Evolutionary conservation across 352 stramenopile genomes (phyloP), one percentile per base, ranked within the genome.

Genomic region (Globisporangium middletonii): DNA sequence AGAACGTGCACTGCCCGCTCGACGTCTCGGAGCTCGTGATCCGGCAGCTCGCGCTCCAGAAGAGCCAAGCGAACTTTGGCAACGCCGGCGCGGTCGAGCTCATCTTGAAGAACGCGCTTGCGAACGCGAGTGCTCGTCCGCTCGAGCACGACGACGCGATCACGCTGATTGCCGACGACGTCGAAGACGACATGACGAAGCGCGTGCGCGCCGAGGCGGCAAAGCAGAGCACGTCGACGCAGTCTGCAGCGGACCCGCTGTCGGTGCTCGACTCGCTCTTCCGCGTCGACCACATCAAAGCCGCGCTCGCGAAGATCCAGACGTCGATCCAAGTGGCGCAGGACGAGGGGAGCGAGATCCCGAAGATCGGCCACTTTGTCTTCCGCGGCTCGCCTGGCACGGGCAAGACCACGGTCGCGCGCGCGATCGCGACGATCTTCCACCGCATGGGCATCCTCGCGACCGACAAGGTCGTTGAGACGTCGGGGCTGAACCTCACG

Each of bases 401-500:
- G 0, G 87, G 89, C 16, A 97, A 97, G 65, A 97, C 84, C 1
- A 94, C 80, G 1, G 91, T 99, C 1, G 94, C 94, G 12, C 78
- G 91, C 19, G 74, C 89, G 6, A 89, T 99, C 67, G 95, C 89
- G 2, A 86, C 97, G 59, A 95, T 98, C 53, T 89, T 98, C 48
- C 89, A 98, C 62, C 75, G 89, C 18, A 87, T 99, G 67, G 92
- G 88, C 15, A 74, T 98, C 1, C 67, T 98, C 53, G 78, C 81
- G 18, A 93, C 89, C 6, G 88, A 94, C 15, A 96, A 97, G 47
- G 93, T 99, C 23, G 77, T 98, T 9, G 89, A 96, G 58, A 84
- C 73, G 12, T 94, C 84, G 19, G 76, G 92, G 6, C 60, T 95
- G 42, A 86, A 96, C 35, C 67, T 98, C 33, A 94, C 95, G 0